These are phyloP conservation scores for Spathaspora girioi DNA, from an alignment of 805 yeast genomes.

Conservation along the genomic window DNA sequence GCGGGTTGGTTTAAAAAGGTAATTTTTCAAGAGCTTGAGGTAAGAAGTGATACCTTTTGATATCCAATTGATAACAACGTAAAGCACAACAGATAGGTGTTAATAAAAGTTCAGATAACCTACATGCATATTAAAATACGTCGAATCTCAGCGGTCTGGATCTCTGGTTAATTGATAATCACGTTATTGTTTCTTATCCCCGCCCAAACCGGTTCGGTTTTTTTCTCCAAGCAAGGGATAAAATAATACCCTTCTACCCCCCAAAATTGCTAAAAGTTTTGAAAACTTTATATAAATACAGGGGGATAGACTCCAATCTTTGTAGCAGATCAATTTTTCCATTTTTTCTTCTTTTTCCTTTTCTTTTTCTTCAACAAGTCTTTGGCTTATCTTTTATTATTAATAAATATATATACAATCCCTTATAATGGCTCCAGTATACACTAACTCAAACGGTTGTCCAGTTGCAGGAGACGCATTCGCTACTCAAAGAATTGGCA, in stretches of 20 bases:
- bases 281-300: background rate
- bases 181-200: background rate
- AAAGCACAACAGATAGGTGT: too few species aligned
- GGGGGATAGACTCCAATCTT: background rate
- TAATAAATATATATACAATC: background rate
- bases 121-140: too few species aligned
- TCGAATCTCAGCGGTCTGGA: too few species aligned
- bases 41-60: too few species aligned
- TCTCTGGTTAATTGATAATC: background rate
- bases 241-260: background rate
- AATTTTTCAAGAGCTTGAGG: too few species aligned
- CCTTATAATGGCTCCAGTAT: conserved; percentile 49
- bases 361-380: background rate
- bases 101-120: too few species aligned
- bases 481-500: conserved; percentile 71
- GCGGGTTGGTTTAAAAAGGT: too few species aligned
- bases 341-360: background rate
- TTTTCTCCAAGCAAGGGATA: background rate
- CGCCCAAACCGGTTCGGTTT: background rate
- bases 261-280: background rate
- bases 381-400: background rate
- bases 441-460: conserved; percentile 70
- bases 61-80: too few species aligned
- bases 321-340: background rate
- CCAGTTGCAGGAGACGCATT: conserved; percentile 70